A percentile compares a stretch with the other conserved stretches of the same genome.
Conservation (phyloP, 179 eudicot species). For the Vitellaria paradoxa region DNA sequence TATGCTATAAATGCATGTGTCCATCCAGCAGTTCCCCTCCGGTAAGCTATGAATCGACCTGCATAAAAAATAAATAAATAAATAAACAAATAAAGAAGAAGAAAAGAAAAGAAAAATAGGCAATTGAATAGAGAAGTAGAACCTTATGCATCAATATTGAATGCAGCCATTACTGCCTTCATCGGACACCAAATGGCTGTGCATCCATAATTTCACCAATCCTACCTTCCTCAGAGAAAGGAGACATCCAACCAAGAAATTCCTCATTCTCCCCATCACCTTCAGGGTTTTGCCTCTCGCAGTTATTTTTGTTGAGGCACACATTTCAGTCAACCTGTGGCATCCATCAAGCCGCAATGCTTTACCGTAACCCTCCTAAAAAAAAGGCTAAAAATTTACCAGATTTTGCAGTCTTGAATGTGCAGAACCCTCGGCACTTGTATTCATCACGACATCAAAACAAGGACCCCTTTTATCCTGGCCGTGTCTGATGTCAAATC, state of each 20-base stretch:
- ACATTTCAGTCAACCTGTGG: slow-evolving; percentile 11
- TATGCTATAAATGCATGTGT: background rate
- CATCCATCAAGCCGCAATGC: slow-evolving; percentile 7
- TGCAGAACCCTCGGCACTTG: background rate
- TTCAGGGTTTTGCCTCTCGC: slow-evolving; percentile 8
- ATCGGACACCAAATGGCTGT: background rate
- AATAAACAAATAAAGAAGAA: no score
- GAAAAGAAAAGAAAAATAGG: background rate
- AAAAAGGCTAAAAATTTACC: background rate
- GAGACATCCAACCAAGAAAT: slow-evolving; percentile 21
- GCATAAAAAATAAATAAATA: background rate
- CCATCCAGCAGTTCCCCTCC: background rate
- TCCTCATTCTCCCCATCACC: slow-evolving; percentile 20
- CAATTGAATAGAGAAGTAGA: background rate
- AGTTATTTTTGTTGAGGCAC: slow-evolving; percentile 1
- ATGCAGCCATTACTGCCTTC: background rate
- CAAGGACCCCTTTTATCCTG: background rate
- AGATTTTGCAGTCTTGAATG: slow-evolving; percentile 6
- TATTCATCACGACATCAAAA: slow-evolving; percentile 6
- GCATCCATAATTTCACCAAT: background rate
- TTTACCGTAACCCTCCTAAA: slow-evolving; percentile 14
- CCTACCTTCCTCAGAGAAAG: slow-evolving; percentile 21
- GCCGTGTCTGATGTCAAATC: background rate
- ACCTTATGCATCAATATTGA: no score
- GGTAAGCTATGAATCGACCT: background rate